These are phyloP conservation scores for Trichoderma asperelloides DNA, from an alignment of 495 filamentous ascomycete genomes.

Conservation along the genomic window DNA sequence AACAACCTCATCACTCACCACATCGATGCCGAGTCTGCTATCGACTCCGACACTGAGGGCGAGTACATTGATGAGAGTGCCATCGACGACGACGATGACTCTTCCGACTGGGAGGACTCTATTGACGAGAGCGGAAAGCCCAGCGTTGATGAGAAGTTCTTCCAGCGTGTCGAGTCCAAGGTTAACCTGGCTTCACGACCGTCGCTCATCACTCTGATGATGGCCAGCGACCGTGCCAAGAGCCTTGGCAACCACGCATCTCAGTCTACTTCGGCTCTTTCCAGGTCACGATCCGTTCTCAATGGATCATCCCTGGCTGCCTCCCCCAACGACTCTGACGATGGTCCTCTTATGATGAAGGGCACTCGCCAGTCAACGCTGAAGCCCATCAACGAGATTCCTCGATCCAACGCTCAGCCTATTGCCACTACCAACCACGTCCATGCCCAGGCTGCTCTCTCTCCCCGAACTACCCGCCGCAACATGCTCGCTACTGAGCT, in stretches of 20 bases:
- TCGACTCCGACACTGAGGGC: conserved; percentile 65
- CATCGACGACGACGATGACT: conserved; percentile 82
- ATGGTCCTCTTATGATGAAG: conserved; percentile 62
- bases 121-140: conserved; percentile 78
- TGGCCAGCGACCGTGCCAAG: conserved; percentile 61
- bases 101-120: conserved; percentile 86
- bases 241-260: conserved; percentile 59
- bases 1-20: conserved; percentile 61
- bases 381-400: conserved; percentile 55
- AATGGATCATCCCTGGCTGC: conserved; percentile 63
- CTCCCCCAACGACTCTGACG: conserved; percentile 62
- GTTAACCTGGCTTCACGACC: conserved; percentile 76
- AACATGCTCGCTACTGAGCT: conserved; percentile 97
- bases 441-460: conserved; percentile 59
- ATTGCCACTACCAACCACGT: conserved; percentile 65
- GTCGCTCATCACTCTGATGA: conserved; percentile 82
- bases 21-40: conserved; percentile 49
- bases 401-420: conserved; percentile 63
- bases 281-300: conserved; percentile 60
- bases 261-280: conserved; percentile 71
- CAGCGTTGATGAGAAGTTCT: conserved; percentile 71
- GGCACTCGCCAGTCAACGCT: conserved; percentile 32
- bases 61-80: conserved; percentile 68
- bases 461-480: conserved; percentile 83
- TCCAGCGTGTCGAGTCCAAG: conserved; percentile 84